phyloP scores from a whole-genome alignment of 2,329 filamentous ascomycete species.

The Aspergillus novoparasiticus region DNA sequence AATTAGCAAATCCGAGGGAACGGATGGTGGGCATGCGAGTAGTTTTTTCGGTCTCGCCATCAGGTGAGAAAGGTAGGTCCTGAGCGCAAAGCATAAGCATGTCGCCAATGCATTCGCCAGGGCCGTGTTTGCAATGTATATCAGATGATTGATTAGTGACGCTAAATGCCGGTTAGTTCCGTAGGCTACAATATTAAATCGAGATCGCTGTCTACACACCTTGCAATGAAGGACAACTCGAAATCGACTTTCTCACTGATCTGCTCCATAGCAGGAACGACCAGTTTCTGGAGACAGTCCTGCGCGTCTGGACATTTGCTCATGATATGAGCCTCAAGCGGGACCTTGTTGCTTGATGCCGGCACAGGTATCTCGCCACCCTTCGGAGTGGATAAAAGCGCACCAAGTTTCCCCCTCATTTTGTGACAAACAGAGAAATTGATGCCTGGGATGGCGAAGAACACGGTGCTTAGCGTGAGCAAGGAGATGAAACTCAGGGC shows the following conservation, averaged over 20 bases:
- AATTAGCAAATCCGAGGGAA: constrained; percentile 91
- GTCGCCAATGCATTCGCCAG: constrained; percentile 88
- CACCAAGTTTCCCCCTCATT: not conserved
- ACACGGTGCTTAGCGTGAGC: constrained; percentile 14
- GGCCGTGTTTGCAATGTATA: constrained; percentile 85
- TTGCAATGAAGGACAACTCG: constrained; percentile 85
- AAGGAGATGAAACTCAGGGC: constrained; percentile 15
- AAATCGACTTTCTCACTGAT: constrained; percentile 87
- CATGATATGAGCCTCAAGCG: constrained; percentile 94
- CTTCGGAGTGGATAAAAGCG: not conserved
- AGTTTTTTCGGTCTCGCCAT: constrained; percentile 22
- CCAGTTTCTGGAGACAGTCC: constrained; percentile 76
- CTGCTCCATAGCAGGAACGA: constrained; percentile 84
- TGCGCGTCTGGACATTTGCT: constrained; percentile 92
- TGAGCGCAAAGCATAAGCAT: constrained; percentile 92
- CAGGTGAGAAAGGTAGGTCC: constrained; percentile 55
- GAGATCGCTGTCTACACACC: constrained; percentile 42
- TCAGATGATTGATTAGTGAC: constrained; percentile 74
- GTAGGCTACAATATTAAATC: not conserved
- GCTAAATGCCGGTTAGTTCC: constrained; percentile 40
- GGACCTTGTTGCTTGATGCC: constrained; percentile 52
- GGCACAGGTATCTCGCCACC: constrained; percentile 8
- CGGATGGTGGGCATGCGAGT: constrained; percentile 69
- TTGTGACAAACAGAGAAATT: constrained; percentile 12
- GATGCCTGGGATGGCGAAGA: constrained; percentile 8